phyloP scores from a whole-genome alignment of 1,139 yeast genomes.

The Wickerhamomyces sp. region DNA sequence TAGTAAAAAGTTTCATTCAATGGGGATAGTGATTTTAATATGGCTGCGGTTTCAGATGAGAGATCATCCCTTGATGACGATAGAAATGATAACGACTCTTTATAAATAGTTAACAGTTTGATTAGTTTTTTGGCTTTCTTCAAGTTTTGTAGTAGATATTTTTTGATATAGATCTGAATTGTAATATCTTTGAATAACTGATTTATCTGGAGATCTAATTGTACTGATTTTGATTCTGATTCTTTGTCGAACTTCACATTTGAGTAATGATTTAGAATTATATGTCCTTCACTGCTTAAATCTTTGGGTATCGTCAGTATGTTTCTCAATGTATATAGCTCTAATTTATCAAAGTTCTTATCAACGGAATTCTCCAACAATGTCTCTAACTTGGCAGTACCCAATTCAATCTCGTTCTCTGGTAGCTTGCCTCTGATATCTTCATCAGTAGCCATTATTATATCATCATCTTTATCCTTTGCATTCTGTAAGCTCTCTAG shows the following conservation, averaged over 20 bases:
- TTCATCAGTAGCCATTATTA: slow-evolving; percentile 13
- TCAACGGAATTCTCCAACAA: slow-evolving; percentile 76
- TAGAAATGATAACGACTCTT: slow-evolving; percentile 30
- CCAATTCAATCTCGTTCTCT: slow-evolving; percentile 56
- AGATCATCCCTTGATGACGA: slow-evolving; percentile 14
- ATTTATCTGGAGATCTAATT: slow-evolving; percentile 36
- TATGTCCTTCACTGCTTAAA: slow-evolving; percentile 55
- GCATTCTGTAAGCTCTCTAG: slow-evolving; percentile 10
- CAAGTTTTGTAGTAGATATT: slow-evolving; percentile 37
- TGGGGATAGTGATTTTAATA: slow-evolving; percentile 42
- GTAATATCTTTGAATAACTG: slow-evolving; percentile 39
- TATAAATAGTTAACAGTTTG: slow-evolving; percentile 30
- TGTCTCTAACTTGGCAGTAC: slow-evolving; percentile 79
- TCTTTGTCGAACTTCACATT: slow-evolving; percentile 37
- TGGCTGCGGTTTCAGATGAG: slow-evolving; percentile 28
- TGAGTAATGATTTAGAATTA: slow-evolving; percentile 65
- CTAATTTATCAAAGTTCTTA: slow-evolving; percentile 80
- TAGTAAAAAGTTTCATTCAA: slow-evolving; percentile 49
- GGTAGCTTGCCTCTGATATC: slow-evolving; percentile 20
- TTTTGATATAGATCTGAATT: slow-evolving; percentile 41
- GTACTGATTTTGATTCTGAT: slow-evolving; percentile 21
- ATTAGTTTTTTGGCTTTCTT: slow-evolving; percentile 35
- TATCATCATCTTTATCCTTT: slow-evolving; percentile 4
- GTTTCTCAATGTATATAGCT: slow-evolving; percentile 75
- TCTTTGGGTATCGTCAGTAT: slow-evolving; percentile 68